Base-by-base conservation (phyloP, 164 flowering plant species). In the Paratinospora sagittata region DNA sequence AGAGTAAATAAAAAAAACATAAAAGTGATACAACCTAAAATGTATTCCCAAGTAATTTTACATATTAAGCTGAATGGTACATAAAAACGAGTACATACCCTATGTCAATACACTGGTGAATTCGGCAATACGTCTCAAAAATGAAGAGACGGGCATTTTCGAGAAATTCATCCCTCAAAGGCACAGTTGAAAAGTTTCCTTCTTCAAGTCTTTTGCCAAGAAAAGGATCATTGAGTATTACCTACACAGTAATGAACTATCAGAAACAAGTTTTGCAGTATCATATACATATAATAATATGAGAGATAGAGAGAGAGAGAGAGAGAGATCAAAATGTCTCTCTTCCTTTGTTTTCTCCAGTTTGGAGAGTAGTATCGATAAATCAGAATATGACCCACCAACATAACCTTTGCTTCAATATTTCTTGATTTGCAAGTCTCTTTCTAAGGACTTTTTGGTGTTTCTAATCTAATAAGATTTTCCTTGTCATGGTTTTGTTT, bases 81-180 rank as follows among this genome's bases (percentile, higher is more conserved):
- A 21, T 34, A 27, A 27, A 34, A 27, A n/a, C 27, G 81, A 34
- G 45, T 26, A 82, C 86, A 57, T 80, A 95, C 98, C 85, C 89
- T 82, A 95, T 88, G 75, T 95, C 98, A 74, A 95, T 90, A 55
- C 98, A 84, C 73, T 86, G 90, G 82, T 95, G 98, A 66, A 95
- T 92, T 41, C 90, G 79, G 84, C 97, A 95, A 64, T 95, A 95
- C 1, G 96, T 92, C 83, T 95, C 98, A 79, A 92, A 89, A 72
- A 95, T 88, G 68, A 95, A 95, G 58, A 95, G 90, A 10, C 98
- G 91, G 11, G 98, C 98, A 88, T 95, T 95, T 74, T 95, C 98
- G 73, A 95, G 92, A 78, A 95, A 95, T 70, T 95, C 98, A 65
- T 90, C 98, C 72, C 91, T 85, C 77, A 92, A 71, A 36, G 97